Conservation (phyloP, 2,329 filamentous ascomycete genomes). For the Phyllosticta capitalensis region DNA sequence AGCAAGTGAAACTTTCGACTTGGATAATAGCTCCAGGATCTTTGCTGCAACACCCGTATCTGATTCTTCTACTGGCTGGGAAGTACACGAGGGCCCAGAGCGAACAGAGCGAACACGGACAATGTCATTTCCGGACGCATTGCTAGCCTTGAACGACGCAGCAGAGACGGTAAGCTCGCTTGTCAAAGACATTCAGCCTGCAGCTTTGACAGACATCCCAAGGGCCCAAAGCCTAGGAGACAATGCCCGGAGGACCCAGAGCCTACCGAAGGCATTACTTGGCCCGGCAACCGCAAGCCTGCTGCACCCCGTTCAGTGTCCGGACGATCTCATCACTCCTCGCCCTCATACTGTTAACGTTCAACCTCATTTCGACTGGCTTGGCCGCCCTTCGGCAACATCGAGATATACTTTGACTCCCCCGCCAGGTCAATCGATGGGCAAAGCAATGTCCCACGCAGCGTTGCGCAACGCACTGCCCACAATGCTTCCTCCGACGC, state of each 20-base stretch:
- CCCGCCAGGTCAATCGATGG: not conserved
- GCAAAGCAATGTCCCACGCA: not conserved
- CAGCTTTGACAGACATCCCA: not conserved
- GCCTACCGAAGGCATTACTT: not conserved
- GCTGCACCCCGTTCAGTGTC: not conserved
- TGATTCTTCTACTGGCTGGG: not conserved
- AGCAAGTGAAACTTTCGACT: not conserved
- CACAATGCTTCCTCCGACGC: not conserved
- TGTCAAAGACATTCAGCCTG: not conserved
- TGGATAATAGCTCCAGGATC: not conserved
- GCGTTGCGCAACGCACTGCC: not conserved
- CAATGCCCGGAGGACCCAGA: not conserved
- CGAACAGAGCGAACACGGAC: not conserved
- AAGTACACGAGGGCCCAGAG: not conserved
- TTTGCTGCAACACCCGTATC: not conserved
- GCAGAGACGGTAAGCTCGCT: not conserved
- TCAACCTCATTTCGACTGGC: not conserved
- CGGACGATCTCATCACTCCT: not conserved
- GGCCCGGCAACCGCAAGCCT: not conserved
- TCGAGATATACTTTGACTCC: not conserved
- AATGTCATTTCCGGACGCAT: not conserved
- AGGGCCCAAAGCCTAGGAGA: not conserved
- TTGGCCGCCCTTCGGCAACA: not conserved
- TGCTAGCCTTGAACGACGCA: not conserved
- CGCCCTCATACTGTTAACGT: not conserved